These are phyloP conservation scores for Waltergamsia citrina DNA, from an alignment of 2,329 filamentous ascomycete species.

Conservation along the genomic window DNA sequence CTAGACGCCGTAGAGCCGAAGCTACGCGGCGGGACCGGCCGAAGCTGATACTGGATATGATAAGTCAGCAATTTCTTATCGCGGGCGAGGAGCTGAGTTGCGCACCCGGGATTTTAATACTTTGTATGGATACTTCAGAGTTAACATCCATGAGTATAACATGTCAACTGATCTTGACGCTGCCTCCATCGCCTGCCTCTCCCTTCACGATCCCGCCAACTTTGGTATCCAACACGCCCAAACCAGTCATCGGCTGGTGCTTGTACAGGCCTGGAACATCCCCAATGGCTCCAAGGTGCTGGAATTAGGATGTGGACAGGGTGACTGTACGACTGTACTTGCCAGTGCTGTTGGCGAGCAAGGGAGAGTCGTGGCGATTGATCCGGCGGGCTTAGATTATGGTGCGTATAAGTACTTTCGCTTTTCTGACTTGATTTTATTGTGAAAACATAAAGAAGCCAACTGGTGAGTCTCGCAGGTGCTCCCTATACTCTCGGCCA, in stretches of 20 bases:
- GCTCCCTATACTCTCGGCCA: slow-evolving; percentile 37
- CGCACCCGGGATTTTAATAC: no score
- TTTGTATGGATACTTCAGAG: no score
- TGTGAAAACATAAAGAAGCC: background rate
- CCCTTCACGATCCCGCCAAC: background rate
- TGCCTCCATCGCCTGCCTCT: slow-evolving; percentile 1
- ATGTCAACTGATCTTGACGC: background rate
- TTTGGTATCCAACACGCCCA: slow-evolving; percentile 1
- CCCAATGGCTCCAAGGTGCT: slow-evolving; percentile 22
- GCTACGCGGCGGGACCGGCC: background rate
- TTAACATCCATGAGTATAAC: no score
- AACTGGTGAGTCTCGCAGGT: background rate
- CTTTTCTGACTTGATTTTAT: background rate
- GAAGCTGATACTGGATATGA: background rate
- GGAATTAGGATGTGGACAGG: slow-evolving; percentile 52
- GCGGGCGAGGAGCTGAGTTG: no score
- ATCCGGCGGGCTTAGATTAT: slow-evolving; percentile 41
- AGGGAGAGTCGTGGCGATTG: slow-evolving; percentile 39
- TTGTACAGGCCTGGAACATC: slow-evolving; percentile 1
- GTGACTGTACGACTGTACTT: slow-evolving; percentile 44
- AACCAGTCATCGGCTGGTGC: background rate
- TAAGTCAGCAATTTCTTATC: background rate
- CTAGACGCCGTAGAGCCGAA: slow-evolving; percentile 1
- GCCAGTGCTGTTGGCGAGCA: slow-evolving; percentile 33
- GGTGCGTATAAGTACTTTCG: slow-evolving; percentile 17